Base-by-base conservation (phyloP, 169 alveolate species). In the Blepharisma undulans region DNA sequence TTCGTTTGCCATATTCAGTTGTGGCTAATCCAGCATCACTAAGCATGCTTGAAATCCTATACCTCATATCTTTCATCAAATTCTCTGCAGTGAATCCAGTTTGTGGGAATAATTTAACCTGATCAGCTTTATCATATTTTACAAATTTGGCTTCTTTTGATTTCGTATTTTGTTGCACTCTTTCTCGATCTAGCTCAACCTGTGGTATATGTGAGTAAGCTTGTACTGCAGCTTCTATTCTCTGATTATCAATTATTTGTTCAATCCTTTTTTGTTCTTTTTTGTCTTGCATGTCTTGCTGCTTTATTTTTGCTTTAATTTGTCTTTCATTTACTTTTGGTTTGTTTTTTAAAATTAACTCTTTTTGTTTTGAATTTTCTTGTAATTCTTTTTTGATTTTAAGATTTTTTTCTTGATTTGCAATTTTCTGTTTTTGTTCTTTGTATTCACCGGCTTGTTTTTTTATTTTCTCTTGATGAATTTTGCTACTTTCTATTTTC, bases 11-110 rank as follows among this genome's bases (percentile, higher is more conserved):
- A 77, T 96, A 96, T 21, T 88, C 80, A 71, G 96, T 90, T 80
- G 90, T 93, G 48, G 86, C 36, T 33, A 96, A 85, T 5, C 98
- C 98, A 27, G 98, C 98, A 77, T 95, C 97, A 66, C 88, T 87
- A n/a, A 96, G 88, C 19, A 96, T 97, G 21, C 96, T 76, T 79
- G 95, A 86, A 12, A 96, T 93, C 91, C 92, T 95, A 92, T 93
- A 96, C 91, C 98, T 95, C 92, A 96, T 94, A 88, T 96, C 98
- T 84, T 95, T 95, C 98, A 96, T 96, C 29, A 96, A 90, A 30
- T 93, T 91, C 60, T 96, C 97, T 30, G 94, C 96, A 59, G 96
- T 96, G 78, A 91, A 96, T n/a, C 98, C 98, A 21, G 91, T 61
- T 27, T 86, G 59, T 21, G 25, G 80, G 36, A 29, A 86, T 36